phyloP scores from a whole-genome alignment of 2,329 filamentous ascomycete genomes.

The Colletotrichum orchidophilum region DNA sequence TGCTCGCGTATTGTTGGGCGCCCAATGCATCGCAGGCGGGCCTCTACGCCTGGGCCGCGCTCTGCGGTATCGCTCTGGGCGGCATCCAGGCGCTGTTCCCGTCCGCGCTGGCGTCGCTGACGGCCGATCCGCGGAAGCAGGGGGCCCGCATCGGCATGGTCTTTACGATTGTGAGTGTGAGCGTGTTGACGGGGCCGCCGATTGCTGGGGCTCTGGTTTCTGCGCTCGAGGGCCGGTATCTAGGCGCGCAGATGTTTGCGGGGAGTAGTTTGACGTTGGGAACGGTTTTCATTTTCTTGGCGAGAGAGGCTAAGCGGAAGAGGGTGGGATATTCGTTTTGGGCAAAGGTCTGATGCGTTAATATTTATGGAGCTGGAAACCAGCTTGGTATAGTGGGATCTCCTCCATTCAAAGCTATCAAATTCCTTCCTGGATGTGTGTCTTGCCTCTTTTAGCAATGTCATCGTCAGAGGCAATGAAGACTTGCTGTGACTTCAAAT shows the following conservation, averaged over 20 bases:
- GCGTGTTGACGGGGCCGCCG: slow-evolving; percentile 60
- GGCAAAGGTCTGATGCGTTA: neutral
- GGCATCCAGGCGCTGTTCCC: slow-evolving; percentile 74
- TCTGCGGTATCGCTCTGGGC: slow-evolving; percentile 71
- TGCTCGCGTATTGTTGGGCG: slow-evolving; percentile 65
- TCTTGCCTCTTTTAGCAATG: neutral
- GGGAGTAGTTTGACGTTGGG: slow-evolving; percentile 4
- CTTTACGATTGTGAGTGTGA: slow-evolving; percentile 60
- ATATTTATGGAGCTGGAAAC: no score
- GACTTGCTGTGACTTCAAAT: neutral
- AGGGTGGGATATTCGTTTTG: neutral
- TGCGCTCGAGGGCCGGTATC: slow-evolving; percentile 37
- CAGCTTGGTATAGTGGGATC: no score
- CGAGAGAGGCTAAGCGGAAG: slow-evolving; percentile 35
- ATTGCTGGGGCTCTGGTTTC: slow-evolving; percentile 60
- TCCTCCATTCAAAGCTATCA: neutral
- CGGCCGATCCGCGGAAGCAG: slow-evolving; percentile 58
- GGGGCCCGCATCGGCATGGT: slow-evolving; percentile 66
- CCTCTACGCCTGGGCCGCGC: slow-evolving; percentile 68
- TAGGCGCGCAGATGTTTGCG: neutral
- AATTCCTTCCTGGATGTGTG: neutral
- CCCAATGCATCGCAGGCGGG: slow-evolving; percentile 38
- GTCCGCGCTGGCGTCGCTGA: slow-evolving; percentile 64
- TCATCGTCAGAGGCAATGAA: neutral
- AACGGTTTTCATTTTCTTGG: neutral